A percentile compares a stretch with the other conserved stretches of the same genome.
These are phyloP conservation scores for Talaromyces wortmannii DNA, from an alignment of 495 filamentous ascomycete genomes.

Conservation along the genomic window DNA sequence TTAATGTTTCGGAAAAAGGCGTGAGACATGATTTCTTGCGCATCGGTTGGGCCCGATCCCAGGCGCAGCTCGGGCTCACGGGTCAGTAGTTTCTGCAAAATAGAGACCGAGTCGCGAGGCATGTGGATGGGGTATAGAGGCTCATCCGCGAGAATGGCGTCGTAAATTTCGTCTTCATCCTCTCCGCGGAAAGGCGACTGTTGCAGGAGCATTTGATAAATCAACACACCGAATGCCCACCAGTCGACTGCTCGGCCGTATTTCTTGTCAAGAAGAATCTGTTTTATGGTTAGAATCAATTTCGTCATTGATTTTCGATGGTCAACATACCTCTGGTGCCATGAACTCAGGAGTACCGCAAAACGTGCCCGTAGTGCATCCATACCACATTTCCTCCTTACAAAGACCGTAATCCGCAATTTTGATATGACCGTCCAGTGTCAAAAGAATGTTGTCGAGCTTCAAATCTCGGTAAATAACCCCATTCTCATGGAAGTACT, in stretches of 20 bases:
- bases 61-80: conserved; percentile 90
- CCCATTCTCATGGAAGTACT: conserved; percentile 99
- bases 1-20: conserved; percentile 97
- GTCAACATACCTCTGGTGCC: conserved; percentile 79
- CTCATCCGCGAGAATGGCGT: conserved; percentile 96
- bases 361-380: conserved; percentile 93
- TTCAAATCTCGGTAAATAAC: conserved; percentile 99
- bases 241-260: conserved; percentile 98
- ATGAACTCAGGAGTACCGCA: conserved; percentile 99
- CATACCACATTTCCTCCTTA: conserved; percentile 99
- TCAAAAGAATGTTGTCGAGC: conserved; percentile 96
- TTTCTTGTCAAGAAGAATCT: conserved; percentile 98
- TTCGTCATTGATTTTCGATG: background rate
- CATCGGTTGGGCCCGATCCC: conserved; percentile 92
- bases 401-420: conserved; percentile 98
- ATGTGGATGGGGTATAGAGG: conserved; percentile 98
- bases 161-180: conserved; percentile 99
- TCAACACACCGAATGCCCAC: conserved; percentile 99
- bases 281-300: conserved; percentile 12
- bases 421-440: conserved; percentile 96
- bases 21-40: conserved; percentile 98
- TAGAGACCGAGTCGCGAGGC: conserved; percentile 95
- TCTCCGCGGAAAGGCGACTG: conserved; percentile 98
- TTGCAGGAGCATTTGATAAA: conserved; percentile 99
- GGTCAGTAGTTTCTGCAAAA: conserved; percentile 94